Evolutionary conservation across 139 green algal species (phyloP), one percentile per base, ranked within the genome.

Genomic region (Edaphochlamys debaryana): DNA sequence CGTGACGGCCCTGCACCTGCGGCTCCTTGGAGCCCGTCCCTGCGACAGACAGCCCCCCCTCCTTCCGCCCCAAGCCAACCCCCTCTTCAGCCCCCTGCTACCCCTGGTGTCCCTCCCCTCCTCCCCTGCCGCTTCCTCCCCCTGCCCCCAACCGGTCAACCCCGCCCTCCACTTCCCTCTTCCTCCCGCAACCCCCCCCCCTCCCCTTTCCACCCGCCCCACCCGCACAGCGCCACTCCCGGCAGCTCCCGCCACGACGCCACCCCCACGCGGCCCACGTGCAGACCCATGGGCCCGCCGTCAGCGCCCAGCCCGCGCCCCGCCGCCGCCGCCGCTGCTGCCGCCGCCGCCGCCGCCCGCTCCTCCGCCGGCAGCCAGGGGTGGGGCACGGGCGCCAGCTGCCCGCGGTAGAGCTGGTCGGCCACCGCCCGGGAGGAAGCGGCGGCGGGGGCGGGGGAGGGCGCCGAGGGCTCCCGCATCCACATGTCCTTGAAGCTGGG

Each of bases 391-490:
- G 60, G 6, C n/a, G 40, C 60, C 60, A 81, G 41, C 75, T 81
- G 75, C 29, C 75, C 75, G n/a, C 27, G 37, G 32, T 72, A 71
- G 22, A 81, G 60, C 30, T 41, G 30, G 23, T 81, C 75, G 41
- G 69, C 62, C n/a, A 41, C 75, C 37, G 40, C n/a, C 4, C 32
- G 30, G 30, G 73, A 36, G 73, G 73, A 68, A 54, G 45, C 25
- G 37, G 38, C 38, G 11, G 37, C 73, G 13, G 54, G 27, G 56
- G 38, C 56, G 17, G 37, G 9, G 25, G 73, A 30, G 64, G 72
- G 50, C 34, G 60, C 60, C 13, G 60, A 25, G 19, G 70, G 36
- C 48, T 66, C 48, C 3, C 52, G 72, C 23, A 79, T 40, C 72
- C 72, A 79, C 50, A 79, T 40, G 13, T 36, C 52, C 56, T 45